These are phyloP conservation scores for Tagetes erecta DNA, from an alignment of 129 eudicot species.

Conservation along the genomic window DNA sequence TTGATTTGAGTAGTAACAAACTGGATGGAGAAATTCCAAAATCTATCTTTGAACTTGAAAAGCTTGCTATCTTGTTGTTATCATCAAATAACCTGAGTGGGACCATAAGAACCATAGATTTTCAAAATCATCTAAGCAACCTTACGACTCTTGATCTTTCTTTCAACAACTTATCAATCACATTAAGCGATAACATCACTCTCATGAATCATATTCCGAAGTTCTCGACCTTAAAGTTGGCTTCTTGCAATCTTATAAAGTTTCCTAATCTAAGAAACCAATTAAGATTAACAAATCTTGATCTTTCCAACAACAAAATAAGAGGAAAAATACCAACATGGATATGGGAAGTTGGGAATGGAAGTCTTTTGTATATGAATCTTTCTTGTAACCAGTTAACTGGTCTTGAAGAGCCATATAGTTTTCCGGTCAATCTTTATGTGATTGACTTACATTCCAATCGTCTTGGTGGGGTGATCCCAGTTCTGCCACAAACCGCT, in stretches of 20 bases:
- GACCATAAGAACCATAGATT: not conserved
- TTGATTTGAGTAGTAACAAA: constrained; percentile 54
- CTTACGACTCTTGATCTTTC: constrained; percentile 55
- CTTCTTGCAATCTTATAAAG: constrained; percentile 45
- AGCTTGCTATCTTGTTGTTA: constrained; percentile 29
- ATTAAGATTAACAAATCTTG: constrained; percentile 28
- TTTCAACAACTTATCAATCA: constrained; percentile 44
- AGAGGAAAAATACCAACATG: constrained; percentile 56
- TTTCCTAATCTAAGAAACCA: constrained; percentile 53
- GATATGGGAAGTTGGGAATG: constrained; percentile 46
- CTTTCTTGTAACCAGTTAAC: constrained; percentile 51
- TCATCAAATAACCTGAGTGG: constrained; percentile 40
- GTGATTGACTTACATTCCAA: constrained; percentile 57
- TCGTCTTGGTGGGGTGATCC: constrained; percentile 46
- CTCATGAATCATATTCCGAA: constrained; percentile 26
- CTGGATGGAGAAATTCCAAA: constrained; percentile 52
- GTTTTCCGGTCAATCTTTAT: not conserved
- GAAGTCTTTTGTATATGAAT: constrained; percentile 28
- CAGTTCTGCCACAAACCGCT: constrained; percentile 30
- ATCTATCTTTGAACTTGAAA: constrained; percentile 30
- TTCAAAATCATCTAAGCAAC: constrained; percentile 13
- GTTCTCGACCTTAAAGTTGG: constrained; percentile 39
- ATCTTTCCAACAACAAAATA: constrained; percentile 61
- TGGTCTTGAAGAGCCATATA: constrained; percentile 36
- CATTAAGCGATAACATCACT: constrained; percentile 14